phyloP scores from a whole-genome alignment of 768 basidiomycete genomes.

The Mycena vulgaris region DNA sequence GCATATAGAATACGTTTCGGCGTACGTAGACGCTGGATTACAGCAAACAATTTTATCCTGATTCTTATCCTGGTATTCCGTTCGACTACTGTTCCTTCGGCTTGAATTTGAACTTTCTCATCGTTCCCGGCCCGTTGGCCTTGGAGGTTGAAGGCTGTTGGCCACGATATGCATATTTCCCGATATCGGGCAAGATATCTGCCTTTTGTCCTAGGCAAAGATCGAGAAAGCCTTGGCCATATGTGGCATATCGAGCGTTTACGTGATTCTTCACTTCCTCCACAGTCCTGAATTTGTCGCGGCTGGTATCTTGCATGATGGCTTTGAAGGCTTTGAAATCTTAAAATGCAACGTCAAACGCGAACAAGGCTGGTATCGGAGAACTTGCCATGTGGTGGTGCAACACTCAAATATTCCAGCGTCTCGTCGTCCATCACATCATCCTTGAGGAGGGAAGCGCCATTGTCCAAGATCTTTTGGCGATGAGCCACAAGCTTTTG shows the following conservation, averaged over 20 bases:
- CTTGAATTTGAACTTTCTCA: constrained; percentile 21
- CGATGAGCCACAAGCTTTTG: constrained; percentile 21
- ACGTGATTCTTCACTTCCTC: constrained; percentile 54
- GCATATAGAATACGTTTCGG: neutral
- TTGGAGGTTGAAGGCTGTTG: constrained; percentile 9
- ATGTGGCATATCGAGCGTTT: constrained; percentile 48
- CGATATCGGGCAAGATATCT: constrained; percentile 22
- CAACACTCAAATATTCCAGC: constrained; percentile 55
- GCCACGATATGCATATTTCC: constrained; percentile 17
- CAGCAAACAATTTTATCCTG: too few species aligned
- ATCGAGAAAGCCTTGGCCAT: constrained; percentile 56
- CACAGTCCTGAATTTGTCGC: constrained; percentile 63
- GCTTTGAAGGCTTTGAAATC: constrained; percentile 56
- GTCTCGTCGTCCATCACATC: constrained; percentile 55
- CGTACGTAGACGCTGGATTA: constrained; percentile 8
- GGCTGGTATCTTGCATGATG: constrained; percentile 59
- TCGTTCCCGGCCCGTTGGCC: neutral
- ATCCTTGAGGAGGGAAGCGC: constrained; percentile 44
- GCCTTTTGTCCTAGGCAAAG: constrained; percentile 44
- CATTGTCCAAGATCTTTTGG: constrained; percentile 46
- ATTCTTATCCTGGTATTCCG: neutral
- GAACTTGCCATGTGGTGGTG: constrained; percentile 58
- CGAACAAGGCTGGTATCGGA: neutral
- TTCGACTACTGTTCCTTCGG: neutral
- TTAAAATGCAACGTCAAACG: constrained; percentile 26